Evolutionary conservation across 495 filamentous ascomycete genomes (phyloP), one percentile per base, ranked within the genome.

Genomic region (Thermothielavioides terrestris): DNA sequence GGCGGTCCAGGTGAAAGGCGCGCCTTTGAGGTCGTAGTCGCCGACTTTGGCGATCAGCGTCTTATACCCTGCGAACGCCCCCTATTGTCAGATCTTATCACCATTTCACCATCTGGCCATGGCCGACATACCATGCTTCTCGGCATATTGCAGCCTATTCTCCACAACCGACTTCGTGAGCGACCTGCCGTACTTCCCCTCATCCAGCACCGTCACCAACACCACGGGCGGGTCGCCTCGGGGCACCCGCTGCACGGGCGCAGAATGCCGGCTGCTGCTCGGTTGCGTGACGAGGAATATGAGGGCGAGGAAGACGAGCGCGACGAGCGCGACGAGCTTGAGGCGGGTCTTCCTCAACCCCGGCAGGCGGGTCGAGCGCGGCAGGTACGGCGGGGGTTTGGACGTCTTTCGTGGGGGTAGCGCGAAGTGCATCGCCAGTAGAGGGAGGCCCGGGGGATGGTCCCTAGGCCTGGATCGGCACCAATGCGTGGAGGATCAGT

Each of bases 131-230:
- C 91, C 94, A 70, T 97, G 91, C 60, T 80, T 83, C 48, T 77
- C 72, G 2, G 94, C 94, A 67, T 97, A 99, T 56, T 87, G 78
- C 57, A 82, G 71, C 60, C 94, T 73, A 64, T 99, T 97, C 60
- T 86, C 77, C 59, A 80, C 79, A 30, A 97, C 80, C 57, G 77
- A 81, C 28, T 83, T 73, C 26, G 82, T 67, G 57, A 90, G 89
- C 39, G 68, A 71, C 40, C 77, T 66, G 55, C 78, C 80, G 55
- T 80, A 77, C 30, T 73, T 74, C 25, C 67, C 70, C 27, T 72
- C 72, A 63, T 97, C 87, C 36, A 97, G 66, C 25, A 88, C 74
- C 5, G 94, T 94, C 39, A 99, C 88, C 39, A 99, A 72, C 21
- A 99, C 94, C 26, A 87, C 83, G 9, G 80, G 74, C 30, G 92